Evolutionary conservation across 352 stramenopile genomes (phyloP).

Genomic region (Globisporangium rhizosaccharum): DNA sequence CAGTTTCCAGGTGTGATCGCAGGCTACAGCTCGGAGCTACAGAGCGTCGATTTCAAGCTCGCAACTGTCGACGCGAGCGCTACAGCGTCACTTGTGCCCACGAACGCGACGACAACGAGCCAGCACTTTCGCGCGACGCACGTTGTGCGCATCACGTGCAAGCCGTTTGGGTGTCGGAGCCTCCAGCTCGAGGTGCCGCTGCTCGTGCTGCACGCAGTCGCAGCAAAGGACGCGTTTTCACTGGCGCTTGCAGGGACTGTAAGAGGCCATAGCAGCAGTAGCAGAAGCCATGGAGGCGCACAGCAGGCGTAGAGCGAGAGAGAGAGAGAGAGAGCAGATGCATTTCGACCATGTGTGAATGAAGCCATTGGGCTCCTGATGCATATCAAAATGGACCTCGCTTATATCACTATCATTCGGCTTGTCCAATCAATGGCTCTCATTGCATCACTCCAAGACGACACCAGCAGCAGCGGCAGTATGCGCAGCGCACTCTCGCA

Average conservation of each 20-base stretch:
- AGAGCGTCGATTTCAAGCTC: slow-evolving; percentile 5
- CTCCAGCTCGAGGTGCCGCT: slow-evolving; percentile 11
- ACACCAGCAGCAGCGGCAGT: neutral
- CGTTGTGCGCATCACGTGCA: slow-evolving; percentile 7
- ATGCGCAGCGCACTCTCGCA: slow-evolving; percentile 49
- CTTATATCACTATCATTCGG: neutral
- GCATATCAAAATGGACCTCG: too few species aligned
- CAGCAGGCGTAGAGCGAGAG: neutral
- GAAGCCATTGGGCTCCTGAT: too few species aligned
- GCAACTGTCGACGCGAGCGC: neutral
- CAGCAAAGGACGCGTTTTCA: slow-evolving; percentile 7
- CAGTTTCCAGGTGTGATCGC: slow-evolving; percentile 7
- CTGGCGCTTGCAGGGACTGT: neutral
- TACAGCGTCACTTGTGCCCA: neutral
- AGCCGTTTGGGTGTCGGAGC: slow-evolving; percentile 6
- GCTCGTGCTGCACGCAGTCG: slow-evolving; percentile 7
- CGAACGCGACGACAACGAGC: slow-evolving; percentile 7
- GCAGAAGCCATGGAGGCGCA: too few species aligned
- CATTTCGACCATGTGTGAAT: too few species aligned
- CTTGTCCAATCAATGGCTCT: neutral
- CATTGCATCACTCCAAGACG: neutral
- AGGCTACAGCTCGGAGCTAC: slow-evolving; percentile 1
- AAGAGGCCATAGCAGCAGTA: neutral
- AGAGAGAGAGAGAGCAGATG: too few species aligned
- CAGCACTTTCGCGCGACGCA: slow-evolving; percentile 10